These are phyloP conservation scores for Pythium phragmiticola DNA, from an alignment of 352 stramenopile genomes.

Conservation along the genomic window DNA sequence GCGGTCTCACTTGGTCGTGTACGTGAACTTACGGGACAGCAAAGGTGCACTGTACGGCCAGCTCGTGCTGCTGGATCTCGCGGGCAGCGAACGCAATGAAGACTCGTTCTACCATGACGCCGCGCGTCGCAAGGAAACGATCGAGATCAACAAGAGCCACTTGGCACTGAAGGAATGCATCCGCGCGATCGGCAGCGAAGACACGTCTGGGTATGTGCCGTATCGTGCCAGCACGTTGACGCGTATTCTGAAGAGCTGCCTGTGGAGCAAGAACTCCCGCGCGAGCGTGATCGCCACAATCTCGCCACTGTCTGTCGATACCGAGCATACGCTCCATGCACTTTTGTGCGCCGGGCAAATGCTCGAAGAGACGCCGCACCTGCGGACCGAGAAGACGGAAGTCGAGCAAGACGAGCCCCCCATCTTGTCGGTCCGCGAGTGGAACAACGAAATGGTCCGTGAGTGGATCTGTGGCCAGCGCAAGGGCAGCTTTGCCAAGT, in stretches of 20 bases:
- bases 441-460: constrained; percentile 51
- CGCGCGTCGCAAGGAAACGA: constrained; percentile 63
- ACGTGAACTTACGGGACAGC: constrained; percentile 46
- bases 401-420: constrained; percentile 43
- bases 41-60: constrained; percentile 43
- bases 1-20: constrained; percentile 69
- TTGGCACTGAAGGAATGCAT: constrained; percentile 84
- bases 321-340: constrained; percentile 77
- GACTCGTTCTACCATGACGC: constrained; percentile 80
- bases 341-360: constrained; percentile 71
- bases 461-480: constrained; percentile 52
- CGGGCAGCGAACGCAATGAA: constrained; percentile 73
- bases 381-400: constrained; percentile 54
- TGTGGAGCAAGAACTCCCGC: constrained; percentile 57
- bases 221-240: constrained; percentile 75
- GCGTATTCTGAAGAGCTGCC: constrained; percentile 68
- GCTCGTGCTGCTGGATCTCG: constrained; percentile 62
- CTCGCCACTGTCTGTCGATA: constrained; percentile 70
- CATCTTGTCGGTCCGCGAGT: constrained; percentile 51
- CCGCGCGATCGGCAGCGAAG: constrained; percentile 58
- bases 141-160: constrained; percentile 86
- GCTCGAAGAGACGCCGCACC: constrained; percentile 50
- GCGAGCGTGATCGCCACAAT: constrained; percentile 82
- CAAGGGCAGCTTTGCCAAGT: constrained; percentile 55
- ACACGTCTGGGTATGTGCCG: constrained; percentile 56